Percentiles rank a stretch among this genome's conserved stretches.
These are phyloP conservation scores for Clarireedia homoeocarpa DNA, from an alignment of 2,329 filamentous ascomycete genomes.

Conservation along the genomic window DNA sequence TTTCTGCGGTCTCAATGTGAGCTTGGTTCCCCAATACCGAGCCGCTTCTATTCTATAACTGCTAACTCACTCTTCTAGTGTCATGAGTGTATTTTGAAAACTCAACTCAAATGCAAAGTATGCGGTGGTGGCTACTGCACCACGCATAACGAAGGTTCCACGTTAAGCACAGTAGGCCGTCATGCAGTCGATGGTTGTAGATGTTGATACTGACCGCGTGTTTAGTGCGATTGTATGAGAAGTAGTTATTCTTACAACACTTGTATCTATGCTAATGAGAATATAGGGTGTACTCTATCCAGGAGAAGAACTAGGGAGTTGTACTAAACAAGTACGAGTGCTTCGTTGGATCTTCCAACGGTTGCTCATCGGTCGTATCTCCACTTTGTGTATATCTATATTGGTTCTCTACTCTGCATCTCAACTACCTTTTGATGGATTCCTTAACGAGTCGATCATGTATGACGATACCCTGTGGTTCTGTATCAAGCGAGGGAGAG, in stretches of 20 bases:
- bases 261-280: background rate
- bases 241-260: background rate
- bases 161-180: conserved; percentile 38
- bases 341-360: no score
- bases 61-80: conserved; percentile 46
- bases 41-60: no score
- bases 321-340: conserved; percentile 14
- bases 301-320: conserved; percentile 23
- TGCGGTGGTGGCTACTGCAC: conserved; percentile 79
- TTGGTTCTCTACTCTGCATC: no score
- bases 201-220: conserved; percentile 22
- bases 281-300: background rate
- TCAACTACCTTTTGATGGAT: no score
- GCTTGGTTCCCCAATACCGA: background rate
- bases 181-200: conserved; percentile 23
- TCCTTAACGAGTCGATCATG: no score
- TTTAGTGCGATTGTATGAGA: conserved; percentile 30
- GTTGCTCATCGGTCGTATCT: no score
- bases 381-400: no score
- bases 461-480: no score
- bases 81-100: conserved; percentile 62
- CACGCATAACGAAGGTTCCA: conserved; percentile 75
- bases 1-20: conserved; percentile 76
- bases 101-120: conserved; percentile 61
- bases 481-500: no score